Base-by-base conservation (phyloP, 2,329 filamentous ascomycete genomes). In the Huntiella savannae region DNA sequence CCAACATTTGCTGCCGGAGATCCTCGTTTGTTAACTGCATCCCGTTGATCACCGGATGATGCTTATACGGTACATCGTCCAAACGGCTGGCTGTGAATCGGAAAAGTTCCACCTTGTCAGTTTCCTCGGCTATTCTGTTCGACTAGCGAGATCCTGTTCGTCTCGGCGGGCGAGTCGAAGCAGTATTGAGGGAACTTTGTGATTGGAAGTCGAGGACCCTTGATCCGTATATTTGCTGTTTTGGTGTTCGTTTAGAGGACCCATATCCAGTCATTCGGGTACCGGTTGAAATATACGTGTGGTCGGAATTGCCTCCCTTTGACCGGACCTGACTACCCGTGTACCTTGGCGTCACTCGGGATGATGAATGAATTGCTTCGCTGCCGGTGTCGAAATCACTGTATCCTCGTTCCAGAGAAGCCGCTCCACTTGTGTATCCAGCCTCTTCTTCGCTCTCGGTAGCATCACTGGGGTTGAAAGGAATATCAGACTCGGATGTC, bases 1-100 rank as follows among this genome's bases (percentile, higher is more conserved):
- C 83, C 4, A 98, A 70, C 87, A 98, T 95, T 60, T 95, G 87
- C 40, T 72, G 73, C 42, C 88, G 77, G 38, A 95, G 70, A 53
- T 93, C 79, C 54, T 95, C 81, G 50, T 78, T 79, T 3, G 80
- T 82, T 17, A 84, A 62, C 28, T 70, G 70, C 3, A 65, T 60
- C 46, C 75, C 69, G 52, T 79, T 72, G 11, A 68, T 54, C 1
- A 67, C 62, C 11, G 76, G 70, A 0, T 78, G 75, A 41, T 80
- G 75, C 54, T 80, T 78, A 58, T 92, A 93, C 0, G 83, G 79
- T 3, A 95, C 75, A 52, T 94, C 85, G 51, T 75, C 81, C 5
- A 96, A 67, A 12, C 87, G 76, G 37, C 79, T 79, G 46, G 83
- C 78, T 2, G 81, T 88, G 55, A 79, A 88, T 32, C 86, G 85